Evolutionary conservation across 1,284 basidiomycete genomes (phyloP).

Genomic region (Agaricales sp.): DNA sequence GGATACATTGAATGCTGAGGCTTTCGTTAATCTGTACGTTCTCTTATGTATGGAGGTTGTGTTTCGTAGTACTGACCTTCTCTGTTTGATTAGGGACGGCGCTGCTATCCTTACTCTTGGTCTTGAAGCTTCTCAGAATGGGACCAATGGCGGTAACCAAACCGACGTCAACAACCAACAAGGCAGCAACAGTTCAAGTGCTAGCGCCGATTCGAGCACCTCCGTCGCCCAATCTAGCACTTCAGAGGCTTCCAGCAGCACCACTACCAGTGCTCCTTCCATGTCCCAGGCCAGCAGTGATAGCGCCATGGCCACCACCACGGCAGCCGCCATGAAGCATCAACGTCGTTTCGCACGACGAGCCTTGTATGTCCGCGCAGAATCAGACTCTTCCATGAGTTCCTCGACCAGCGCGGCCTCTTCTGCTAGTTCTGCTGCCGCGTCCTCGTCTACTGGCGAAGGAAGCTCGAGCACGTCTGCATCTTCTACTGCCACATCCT

Average conservation of each 20-base stretch:
- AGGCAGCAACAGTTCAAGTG: slow-evolving; percentile 1
- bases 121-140: slow-evolving; percentile 16
- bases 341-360: background rate
- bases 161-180: background rate
- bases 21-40: slow-evolving; percentile 30
- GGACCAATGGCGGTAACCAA: background rate
- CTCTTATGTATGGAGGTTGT: background rate
- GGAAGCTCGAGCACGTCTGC: background rate
- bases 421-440: background rate
- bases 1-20: slow-evolving; percentile 22
- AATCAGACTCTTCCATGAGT: background rate
- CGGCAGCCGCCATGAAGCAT: background rate
- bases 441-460: background rate
- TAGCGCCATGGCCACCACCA: no score
- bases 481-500: background rate
- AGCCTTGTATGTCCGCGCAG: background rate
- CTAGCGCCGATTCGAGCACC: slow-evolving; percentile 5
- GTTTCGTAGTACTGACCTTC: background rate
- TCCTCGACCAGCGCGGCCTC: background rate
- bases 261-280: no score
- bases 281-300: no score
- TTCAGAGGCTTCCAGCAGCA: no score
- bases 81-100: slow-evolving; percentile 20
- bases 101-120: slow-evolving; percentile 26
- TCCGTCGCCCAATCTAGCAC: no score